These are phyloP conservation scores for Telfairia occidentalis DNA, from an alignment of 331 rosid species.

Conservation along the genomic window DNA sequence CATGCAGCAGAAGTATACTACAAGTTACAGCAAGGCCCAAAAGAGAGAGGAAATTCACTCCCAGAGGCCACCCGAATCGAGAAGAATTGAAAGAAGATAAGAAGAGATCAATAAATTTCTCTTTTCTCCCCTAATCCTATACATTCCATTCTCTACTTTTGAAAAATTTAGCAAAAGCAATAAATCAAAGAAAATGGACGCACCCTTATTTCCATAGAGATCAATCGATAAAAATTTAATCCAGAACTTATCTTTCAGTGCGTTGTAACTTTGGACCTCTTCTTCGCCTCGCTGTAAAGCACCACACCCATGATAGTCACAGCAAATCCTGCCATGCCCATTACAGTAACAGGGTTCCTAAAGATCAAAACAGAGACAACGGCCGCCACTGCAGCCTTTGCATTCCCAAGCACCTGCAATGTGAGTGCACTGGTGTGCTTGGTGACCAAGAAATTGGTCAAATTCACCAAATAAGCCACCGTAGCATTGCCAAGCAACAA, in stretches of 20 bases:
- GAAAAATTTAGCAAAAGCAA: slow-evolving; percentile 8
- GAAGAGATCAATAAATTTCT: slow-evolving; percentile 6
- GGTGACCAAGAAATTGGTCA: slow-evolving; percentile 83
- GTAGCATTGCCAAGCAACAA: slow-evolving; percentile 81
- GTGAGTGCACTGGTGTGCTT: slow-evolving; percentile 94
- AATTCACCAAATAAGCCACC: slow-evolving; percentile 77
- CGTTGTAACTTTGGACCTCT: slow-evolving; percentile 64
- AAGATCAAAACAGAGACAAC: slow-evolving; percentile 86
- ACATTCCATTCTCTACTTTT: slow-evolving; percentile 26
- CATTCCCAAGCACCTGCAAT: slow-evolving; percentile 82
- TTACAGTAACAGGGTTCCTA: slow-evolving; percentile 67
- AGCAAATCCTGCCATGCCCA: slow-evolving; percentile 82
- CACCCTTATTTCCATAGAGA: slow-evolving; percentile 18
- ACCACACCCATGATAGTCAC: slow-evolving; percentile 84
- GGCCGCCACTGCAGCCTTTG: slow-evolving; percentile 87
- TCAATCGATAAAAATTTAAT: slow-evolving; percentile 12
- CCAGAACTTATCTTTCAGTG: slow-evolving; percentile 26
- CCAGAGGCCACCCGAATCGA: slow-evolving; percentile 1
- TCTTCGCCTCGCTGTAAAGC: slow-evolving; percentile 91
- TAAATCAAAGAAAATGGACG: slow-evolving; percentile 15
- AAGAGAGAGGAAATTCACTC: slow-evolving; percentile 7
- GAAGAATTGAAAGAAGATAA: slow-evolving; percentile 7
- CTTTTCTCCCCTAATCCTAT: slow-evolving; percentile 34
- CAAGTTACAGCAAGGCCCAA: slow-evolving; percentile 3
- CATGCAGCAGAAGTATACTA: slow-evolving; percentile 8